A percentile compares a stretch with the other conserved stretches of the same genome.
These are phyloP conservation scores for Plasmodium vivax DNA, from an alignment of 169 alveolate species.

Conservation along the genomic window DNA sequence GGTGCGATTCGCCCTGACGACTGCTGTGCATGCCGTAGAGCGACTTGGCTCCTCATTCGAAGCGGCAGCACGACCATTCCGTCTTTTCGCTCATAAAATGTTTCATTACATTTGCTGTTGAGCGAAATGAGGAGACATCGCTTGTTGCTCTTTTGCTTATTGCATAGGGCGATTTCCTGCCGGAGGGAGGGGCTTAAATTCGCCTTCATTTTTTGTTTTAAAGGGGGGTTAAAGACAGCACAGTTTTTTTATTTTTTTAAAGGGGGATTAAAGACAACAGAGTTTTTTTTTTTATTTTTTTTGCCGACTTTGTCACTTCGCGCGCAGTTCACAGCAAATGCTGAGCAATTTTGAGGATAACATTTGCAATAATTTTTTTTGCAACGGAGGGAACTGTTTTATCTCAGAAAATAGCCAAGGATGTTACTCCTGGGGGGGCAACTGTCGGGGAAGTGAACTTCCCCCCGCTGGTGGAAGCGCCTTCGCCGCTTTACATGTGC, in stretches of 20 bases:
- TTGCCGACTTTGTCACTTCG: not conserved
- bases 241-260: not conserved
- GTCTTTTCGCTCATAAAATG: not conserved
- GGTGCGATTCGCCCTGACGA: not conserved
- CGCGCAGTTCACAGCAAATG: not conserved
- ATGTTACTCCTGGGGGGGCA: not conserved
- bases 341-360: not conserved
- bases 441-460: not conserved
- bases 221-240: not conserved
- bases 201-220: conserved; percentile 30
- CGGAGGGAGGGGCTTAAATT: conserved; percentile 25
- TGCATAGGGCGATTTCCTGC: conserved; percentile 31
- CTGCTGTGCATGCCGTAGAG: no score
- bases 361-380: not conserved
- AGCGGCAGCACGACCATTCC: not conserved
- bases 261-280: no score
- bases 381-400: not conserved
- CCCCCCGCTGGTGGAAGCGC: not conserved
- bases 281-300: no score
- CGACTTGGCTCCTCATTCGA: not conserved
- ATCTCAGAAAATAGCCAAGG: not conserved
- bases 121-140: conserved; percentile 41
- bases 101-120: conserved; percentile 26
- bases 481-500: not conserved
- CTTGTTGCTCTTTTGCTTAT: conserved; percentile 52